Base-by-base conservation (phyloP, 139 green algal species). In the Coelastrella sp. region DNA sequence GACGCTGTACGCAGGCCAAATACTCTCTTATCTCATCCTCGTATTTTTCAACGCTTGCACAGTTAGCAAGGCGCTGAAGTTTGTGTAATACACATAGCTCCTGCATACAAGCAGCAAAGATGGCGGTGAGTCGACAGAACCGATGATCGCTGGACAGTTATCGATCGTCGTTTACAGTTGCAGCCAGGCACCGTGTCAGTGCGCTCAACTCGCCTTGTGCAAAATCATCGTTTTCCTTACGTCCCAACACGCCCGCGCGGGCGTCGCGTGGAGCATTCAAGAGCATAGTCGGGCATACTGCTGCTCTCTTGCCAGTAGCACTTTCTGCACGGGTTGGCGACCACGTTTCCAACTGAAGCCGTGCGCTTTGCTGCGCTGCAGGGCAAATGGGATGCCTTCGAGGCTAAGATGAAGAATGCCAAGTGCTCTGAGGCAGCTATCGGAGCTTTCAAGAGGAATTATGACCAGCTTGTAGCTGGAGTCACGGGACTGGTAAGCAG, bases 361-460 rank as follows among this genome's bases (percentile, higher is more conserved):
- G n/a, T n/a, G n/a, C 61, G 10, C 61, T 68, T 68, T 68, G 61
- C 61, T 68, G 61, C 7, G 7, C 80, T 78, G 20, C 84, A 89
- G 84, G 68, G 56, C 60, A 59, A 90, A 5, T 90, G 86, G 86
- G 14, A 54, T 16, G 56, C 85, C 0, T 96, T 98, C 61, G 88
- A 96, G 89, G 65, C 84, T 11, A 98, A 98, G 93, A 98, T 98
- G 96, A 88, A 92, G 82, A 89, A 75, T 10, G 92, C 92, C 7
- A 93, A 92, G 56, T 90, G 97, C 4, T 95, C 81, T 60, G 77
- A 96, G 7, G 97, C 97, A 4, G 97, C 97, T 0, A 95, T 98
- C 14, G 95, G 87, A 2, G 96, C 97, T 0, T 99, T 99, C 90
- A 95, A 96, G 80, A 83, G 93, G 64, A 99, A 99, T 91, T 99